These are phyloP conservation scores for Suillus placidus DNA, from an alignment of 768 basidiomycete species.

Conservation along the genomic window DNA sequence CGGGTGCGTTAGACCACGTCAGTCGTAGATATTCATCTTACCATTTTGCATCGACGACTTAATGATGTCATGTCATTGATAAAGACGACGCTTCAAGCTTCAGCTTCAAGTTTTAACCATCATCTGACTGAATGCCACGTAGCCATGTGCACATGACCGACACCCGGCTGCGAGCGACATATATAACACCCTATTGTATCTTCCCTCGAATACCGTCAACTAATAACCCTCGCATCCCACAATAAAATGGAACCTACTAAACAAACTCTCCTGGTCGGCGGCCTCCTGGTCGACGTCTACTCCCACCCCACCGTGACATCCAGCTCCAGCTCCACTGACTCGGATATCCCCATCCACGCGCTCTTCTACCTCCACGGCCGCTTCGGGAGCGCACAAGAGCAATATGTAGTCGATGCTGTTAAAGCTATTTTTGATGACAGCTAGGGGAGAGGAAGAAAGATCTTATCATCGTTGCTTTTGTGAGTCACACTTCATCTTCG, in stretches of 20 bases:
- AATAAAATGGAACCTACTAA: not conserved
- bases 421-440: slow-evolving; percentile 24
- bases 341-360: slow-evolving; percentile 28
- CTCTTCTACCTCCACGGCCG: slow-evolving; percentile 35
- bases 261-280: slow-evolving; percentile 25
- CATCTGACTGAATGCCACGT: too few relatives aligned
- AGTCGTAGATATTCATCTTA: too few relatives aligned
- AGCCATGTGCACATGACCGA: too few relatives aligned
- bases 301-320: slow-evolving; percentile 17
- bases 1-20: too few relatives aligned
- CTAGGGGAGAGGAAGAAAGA: slow-evolving; percentile 27
- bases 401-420: slow-evolving; percentile 19
- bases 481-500: slow-evolving; percentile 15
- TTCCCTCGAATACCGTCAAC: too few relatives aligned
- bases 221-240: not conserved
- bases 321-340: slow-evolving; percentile 6
- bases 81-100: too few relatives aligned
- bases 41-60: too few relatives aligned
- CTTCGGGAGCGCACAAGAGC: slow-evolving; percentile 6
- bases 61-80: too few relatives aligned
- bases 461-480: slow-evolving; percentile 31
- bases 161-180: too few relatives aligned
- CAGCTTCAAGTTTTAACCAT: too few relatives aligned
- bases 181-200: too few relatives aligned
- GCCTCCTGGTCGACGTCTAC: slow-evolving; percentile 30